Evolutionary conservation across 2,329 filamentous ascomycete genomes (phyloP).

Genomic region (Amesomyces nigricolor): DNA sequence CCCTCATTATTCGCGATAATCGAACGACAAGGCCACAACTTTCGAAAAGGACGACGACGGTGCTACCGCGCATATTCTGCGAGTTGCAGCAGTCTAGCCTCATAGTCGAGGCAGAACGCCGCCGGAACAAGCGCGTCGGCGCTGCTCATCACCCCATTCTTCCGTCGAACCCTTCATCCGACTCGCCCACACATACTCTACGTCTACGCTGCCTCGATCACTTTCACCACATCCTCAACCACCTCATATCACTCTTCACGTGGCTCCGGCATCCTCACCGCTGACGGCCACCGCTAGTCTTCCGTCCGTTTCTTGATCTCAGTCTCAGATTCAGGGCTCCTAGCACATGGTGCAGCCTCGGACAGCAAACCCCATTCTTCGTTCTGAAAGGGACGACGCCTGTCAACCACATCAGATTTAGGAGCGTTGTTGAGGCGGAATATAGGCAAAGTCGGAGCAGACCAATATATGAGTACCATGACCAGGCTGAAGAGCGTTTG

Average conservation of each 20-base stretch:
- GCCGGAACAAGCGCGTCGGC: not conserved
- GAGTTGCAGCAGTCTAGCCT: not conserved
- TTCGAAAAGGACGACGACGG: not conserved
- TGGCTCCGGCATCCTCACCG: conserved; percentile 4
- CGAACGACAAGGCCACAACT: conserved; percentile 7
- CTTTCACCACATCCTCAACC: conserved; percentile 8
- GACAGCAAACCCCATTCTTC: conserved; percentile 5
- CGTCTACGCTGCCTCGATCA: conserved; percentile 9
- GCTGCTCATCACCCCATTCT: not conserved
- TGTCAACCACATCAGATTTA: conserved; percentile 18
- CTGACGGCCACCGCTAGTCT: conserved; percentile 13
- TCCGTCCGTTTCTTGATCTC: conserved; percentile 4
- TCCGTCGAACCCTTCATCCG: not conserved
- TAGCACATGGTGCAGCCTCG: conserved; percentile 3
- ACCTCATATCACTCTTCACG: conserved; percentile 14
- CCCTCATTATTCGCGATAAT: conserved; percentile 21
- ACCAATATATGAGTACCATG: conserved; percentile 22
- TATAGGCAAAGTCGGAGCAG: conserved; percentile 22
- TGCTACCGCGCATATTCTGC: not conserved
- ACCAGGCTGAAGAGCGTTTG: not conserved
- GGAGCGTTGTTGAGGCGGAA: conserved; percentile 18
- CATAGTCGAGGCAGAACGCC: not conserved
- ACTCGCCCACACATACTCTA: conserved; percentile 3
- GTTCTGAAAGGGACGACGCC: conserved; percentile 1
- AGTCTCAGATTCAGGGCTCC: conserved; percentile 4